Evolutionary conservation across 1,284 basidiomycete species (phyloP), one percentile per base, ranked within the genome.

Genomic region (Xanthoconium separans): DNA sequence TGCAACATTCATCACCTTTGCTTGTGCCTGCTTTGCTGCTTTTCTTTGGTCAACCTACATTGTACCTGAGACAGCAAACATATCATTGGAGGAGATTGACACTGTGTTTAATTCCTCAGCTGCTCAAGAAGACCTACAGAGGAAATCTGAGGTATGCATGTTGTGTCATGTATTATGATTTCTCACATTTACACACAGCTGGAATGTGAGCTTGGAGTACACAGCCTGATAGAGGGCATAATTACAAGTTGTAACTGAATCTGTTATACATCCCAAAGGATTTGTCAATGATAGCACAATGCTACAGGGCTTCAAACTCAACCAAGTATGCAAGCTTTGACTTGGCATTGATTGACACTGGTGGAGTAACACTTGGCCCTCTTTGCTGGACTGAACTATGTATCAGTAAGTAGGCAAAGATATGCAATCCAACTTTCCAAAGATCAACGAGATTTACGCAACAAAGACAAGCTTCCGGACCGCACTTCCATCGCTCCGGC

Each of bases 61-160:
- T 55, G 84, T 92, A 0, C 90, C 89, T 1, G 89, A 92, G 72
- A 92, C 90, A 16, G 86, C 87, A 37, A 83, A 84, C 51, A 74
- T 89, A 15, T 82, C 88, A 11, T 72, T 92, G 2, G 89, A 92
- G 61, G 88, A 91, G 66, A 83, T 91, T 50, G 91, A 93, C 62
- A 74, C 70, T 9, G 72, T 89, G 10, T 90, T 90, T 62, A 75
- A 73, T 37, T 80, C 81, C 2, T 74, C 77, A n/a, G 81, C 75
- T 11, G 84, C 79, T 1, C 70, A 61, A 41, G 82, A 85, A 53
- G 86, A 90, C 34, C 8, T 65, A 10, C 57, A 52, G 30, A 54
- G 45, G 27, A 58, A 56, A 30, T 53, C 49, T 47, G 51, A 73
- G 53, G 64, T 66, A 47, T 36, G 10, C 16, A 20, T 33, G 12